Evolutionary conservation across 1,139 yeast genomes (phyloP).

Genomic region (Sugiyamaella japonica): DNA sequence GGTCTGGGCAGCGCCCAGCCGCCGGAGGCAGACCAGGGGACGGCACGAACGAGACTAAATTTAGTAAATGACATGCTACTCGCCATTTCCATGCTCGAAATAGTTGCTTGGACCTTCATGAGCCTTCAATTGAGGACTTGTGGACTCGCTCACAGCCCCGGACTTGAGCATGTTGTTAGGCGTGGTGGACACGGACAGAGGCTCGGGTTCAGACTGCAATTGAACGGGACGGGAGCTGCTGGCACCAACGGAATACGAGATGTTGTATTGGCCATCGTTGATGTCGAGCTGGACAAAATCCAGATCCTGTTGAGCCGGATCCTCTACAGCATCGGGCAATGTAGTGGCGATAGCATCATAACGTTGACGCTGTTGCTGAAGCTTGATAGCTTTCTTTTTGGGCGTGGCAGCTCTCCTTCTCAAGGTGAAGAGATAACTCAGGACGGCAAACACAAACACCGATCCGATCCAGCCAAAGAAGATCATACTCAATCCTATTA

Average conservation of each 20-base stretch:
- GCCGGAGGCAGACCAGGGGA: too few relatives aligned
- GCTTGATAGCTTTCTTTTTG: background rate
- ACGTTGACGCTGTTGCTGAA: background rate
- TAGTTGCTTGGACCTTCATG: background rate
- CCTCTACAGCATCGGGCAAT: background rate
- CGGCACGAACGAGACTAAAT: too few relatives aligned
- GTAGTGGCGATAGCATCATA: background rate
- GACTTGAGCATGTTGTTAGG: background rate
- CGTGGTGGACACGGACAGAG: background rate
- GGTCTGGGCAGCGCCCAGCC: too few relatives aligned
- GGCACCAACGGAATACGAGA: too few relatives aligned
- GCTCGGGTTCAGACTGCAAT: background rate
- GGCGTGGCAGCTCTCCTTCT: background rate
- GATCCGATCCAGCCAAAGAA: slow-evolving; percentile 24
- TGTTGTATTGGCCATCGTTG: background rate
- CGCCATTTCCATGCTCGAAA: too few relatives aligned
- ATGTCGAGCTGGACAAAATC: background rate
- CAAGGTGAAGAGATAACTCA: slow-evolving; percentile 1
- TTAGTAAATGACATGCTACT: too few relatives aligned
- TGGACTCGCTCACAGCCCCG: background rate
- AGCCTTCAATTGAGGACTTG: background rate
- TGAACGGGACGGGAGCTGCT: too few relatives aligned
- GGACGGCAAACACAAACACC: slow-evolving; percentile 2
- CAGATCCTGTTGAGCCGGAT: background rate
- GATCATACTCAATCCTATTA: slow-evolving; percentile 20